Percentiles rank a stretch among this genome's conserved stretches.
phyloP scores from a whole-genome alignment of 1,284 basidiomycete species.

The Earliella scabrosa region DNA sequence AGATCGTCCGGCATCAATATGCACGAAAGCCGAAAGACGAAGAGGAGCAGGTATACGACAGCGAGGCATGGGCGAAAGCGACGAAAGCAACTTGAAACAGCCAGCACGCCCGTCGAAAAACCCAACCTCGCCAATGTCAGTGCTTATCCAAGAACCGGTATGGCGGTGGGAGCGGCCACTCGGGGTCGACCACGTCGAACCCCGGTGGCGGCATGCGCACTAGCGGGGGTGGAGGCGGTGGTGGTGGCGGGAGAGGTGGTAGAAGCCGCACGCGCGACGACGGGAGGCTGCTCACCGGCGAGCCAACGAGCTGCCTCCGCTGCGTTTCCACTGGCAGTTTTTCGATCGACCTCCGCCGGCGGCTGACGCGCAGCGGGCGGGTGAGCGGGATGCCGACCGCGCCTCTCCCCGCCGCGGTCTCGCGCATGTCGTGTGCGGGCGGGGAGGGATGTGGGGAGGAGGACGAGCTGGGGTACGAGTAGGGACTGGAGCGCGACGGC shows the following conservation, averaged over 20 bases:
- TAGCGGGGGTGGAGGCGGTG: not conserved
- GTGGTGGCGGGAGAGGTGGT: not conserved
- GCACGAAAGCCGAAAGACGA: too few relatives aligned
- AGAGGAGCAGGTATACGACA: too few relatives aligned
- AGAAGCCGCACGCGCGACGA: constrained; percentile 1
- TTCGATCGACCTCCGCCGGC: constrained; percentile 8
- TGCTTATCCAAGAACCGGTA: constrained; percentile 17
- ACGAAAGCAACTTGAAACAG: not conserved
- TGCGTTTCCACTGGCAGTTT: not conserved
- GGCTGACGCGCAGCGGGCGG: not conserved
- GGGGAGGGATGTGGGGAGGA: not conserved
- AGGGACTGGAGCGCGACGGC: too few relatives aligned
- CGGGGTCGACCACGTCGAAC: not conserved
- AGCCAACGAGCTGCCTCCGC: constrained; percentile 4
- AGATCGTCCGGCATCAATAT: too few relatives aligned
- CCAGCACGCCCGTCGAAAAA: not conserved
- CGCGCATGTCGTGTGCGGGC: not conserved
- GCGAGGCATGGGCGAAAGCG: not conserved
- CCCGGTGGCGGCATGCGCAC: not conserved
- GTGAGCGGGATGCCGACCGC: not conserved
- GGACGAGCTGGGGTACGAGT: constrained; percentile 6
- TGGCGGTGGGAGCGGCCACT: constrained; percentile 14
- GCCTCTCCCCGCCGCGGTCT: too few relatives aligned
- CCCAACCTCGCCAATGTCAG: not conserved
- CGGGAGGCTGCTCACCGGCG: constrained; percentile 12